A percentile compares a stretch with the other conserved stretches of the same genome.
These are phyloP conservation scores for Fusarium sp. DNA, from an alignment of 2,329 filamentous ascomycete genomes.

Conservation along the genomic window DNA sequence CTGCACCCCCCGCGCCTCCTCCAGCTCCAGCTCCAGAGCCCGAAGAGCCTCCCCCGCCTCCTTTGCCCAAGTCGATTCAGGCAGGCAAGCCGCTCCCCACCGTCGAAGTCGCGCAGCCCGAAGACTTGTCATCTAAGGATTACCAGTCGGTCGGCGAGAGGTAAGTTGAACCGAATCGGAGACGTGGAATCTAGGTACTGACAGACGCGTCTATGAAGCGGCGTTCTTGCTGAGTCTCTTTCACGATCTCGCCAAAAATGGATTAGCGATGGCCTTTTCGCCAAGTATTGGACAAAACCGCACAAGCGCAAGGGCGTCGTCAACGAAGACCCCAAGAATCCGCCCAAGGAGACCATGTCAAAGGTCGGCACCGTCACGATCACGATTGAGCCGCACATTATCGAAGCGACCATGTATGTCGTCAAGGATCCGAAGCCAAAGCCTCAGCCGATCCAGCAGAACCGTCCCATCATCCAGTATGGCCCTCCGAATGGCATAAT, in stretches of 20 bases:
- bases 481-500: conserved; percentile 73
- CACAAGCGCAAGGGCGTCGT: conserved; percentile 74
- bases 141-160: conserved; percentile 82
- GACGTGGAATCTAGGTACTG: conserved; percentile 19
- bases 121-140: conserved; percentile 71
- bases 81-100: conserved; percentile 78
- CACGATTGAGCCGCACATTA: conserved; percentile 82
- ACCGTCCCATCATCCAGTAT: conserved; percentile 73
- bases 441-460: conserved; percentile 51
- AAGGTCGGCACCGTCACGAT: conserved; percentile 80
- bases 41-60: conserved; percentile 51
- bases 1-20: conserved; percentile 52
- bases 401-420: conserved; percentile 80
- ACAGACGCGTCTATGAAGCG: conserved; percentile 61
- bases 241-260: conserved; percentile 79
- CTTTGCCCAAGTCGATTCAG: conserved; percentile 72
- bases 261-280: conserved; percentile 78
- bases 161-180: conserved; percentile 53
- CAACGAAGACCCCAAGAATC: conserved; percentile 74
- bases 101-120: conserved; percentile 74
- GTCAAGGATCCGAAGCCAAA: conserved; percentile 73
- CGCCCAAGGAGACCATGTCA: conserved; percentile 77
- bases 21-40: conserved; percentile 46
- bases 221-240: conserved; percentile 80
- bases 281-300: conserved; percentile 83